Evolutionary conservation across 371 early-diverging fungal species (phyloP).

Genomic region (Mucor indicus): DNA sequence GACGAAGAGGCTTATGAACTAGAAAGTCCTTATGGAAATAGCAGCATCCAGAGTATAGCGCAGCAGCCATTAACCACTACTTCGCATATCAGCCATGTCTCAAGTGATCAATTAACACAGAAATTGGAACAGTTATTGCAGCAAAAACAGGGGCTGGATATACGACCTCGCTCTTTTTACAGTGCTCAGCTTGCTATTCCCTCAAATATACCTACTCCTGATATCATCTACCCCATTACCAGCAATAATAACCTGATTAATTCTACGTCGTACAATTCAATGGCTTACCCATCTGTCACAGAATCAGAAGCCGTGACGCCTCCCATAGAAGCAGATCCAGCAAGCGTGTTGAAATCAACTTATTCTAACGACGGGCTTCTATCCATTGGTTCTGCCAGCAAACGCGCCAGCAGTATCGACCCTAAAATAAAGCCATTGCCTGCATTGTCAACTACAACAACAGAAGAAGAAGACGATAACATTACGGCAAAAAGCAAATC

Average conservation of each 20-base stretch:
- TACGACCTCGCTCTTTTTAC: slow-evolving; percentile 13
- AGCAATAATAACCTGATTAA: background rate
- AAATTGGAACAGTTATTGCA: slow-evolving; percentile 16
- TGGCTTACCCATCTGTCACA: slow-evolving; percentile 6
- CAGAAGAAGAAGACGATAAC: too few relatives aligned
- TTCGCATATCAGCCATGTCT: too few relatives aligned
- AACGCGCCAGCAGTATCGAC: background rate
- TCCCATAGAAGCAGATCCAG: background rate
- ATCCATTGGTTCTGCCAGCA: too few relatives aligned
- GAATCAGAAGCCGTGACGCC: slow-evolving; percentile 2
- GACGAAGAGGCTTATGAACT: slow-evolving; percentile 3
- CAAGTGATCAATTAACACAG: slow-evolving; percentile 8
- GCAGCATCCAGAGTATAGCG: too few relatives aligned
- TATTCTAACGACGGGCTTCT: too few relatives aligned
- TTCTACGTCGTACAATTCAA: slow-evolving; percentile 4
- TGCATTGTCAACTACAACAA: too few relatives aligned
- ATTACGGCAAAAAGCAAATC: too few relatives aligned
- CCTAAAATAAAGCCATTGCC: slow-evolving; percentile 3
- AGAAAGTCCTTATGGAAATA: background rate
- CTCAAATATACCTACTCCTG: slow-evolving; percentile 6
- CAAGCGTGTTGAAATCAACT: too few relatives aligned
- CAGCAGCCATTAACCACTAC: too few relatives aligned
- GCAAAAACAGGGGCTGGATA: background rate
- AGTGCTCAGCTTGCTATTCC: slow-evolving; percentile 20
- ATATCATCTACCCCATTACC: slow-evolving; percentile 1